Percentiles rank a stretch among this genome's conserved stretches.
Evolutionary conservation across 2,329 filamentous ascomycete genomes (phyloP).

Genomic region (Aspergillus costaricaensis): DNA sequence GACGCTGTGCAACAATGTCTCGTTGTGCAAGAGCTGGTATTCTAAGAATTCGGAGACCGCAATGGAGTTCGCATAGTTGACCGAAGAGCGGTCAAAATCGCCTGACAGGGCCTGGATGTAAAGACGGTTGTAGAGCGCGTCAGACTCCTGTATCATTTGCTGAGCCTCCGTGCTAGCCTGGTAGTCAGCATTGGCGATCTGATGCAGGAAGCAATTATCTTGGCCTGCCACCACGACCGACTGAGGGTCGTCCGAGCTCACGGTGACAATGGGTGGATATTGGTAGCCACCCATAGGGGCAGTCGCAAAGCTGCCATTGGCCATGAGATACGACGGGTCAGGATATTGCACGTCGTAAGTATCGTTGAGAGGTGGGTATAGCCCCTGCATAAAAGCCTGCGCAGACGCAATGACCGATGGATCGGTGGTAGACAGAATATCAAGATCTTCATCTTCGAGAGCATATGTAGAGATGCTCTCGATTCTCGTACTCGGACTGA

Average conservation of each 20-base stretch:
- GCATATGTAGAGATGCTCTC: conserved; percentile 48
- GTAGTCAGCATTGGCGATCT: conserved; percentile 43
- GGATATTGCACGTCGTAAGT: conserved; percentile 35
- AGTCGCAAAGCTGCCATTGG: conserved; percentile 51
- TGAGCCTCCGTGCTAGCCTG: conserved; percentile 44
- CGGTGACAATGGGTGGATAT: conserved; percentile 54
- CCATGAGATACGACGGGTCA: conserved; percentile 43
- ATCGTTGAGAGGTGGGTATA: conserved; percentile 56
- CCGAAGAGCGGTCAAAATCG: conserved; percentile 40
- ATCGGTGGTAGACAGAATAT: conserved; percentile 50
- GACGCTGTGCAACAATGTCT: conserved; percentile 38
- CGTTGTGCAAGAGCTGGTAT: conserved; percentile 57
- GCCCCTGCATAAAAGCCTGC: conserved; percentile 62
- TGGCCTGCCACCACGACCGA: conserved; percentile 55
- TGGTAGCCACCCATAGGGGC: conserved; percentile 60
- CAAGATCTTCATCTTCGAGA: conserved; percentile 50
- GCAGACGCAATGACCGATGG: conserved; percentile 55
- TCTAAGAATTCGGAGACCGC: conserved; percentile 59
- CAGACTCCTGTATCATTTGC: conserved; percentile 39
- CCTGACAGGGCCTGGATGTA: conserved; percentile 47
- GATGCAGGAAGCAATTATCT: conserved; percentile 46
- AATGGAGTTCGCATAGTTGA: conserved; percentile 55
- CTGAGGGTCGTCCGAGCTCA: conserved; percentile 49
- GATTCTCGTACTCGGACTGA: conserved; percentile 40
- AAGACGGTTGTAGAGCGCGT: conserved; percentile 51